These are phyloP conservation scores for Raffaelea ambrosiae DNA, from an alignment of 2,329 filamentous ascomycete species.

Conservation along the genomic window DNA sequence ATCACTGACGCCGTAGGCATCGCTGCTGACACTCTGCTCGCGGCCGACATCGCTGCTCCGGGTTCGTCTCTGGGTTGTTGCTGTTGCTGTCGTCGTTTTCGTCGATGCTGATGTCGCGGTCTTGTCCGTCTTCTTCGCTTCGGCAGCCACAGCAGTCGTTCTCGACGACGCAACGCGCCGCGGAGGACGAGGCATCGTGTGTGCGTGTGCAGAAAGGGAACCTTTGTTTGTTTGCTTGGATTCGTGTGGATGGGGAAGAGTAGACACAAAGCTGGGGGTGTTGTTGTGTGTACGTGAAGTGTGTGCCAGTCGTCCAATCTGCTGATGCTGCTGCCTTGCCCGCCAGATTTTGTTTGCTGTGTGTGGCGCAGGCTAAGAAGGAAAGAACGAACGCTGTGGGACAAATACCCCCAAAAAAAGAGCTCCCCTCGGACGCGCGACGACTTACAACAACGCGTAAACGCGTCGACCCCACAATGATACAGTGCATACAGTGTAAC, in stretches of 20 bases:
- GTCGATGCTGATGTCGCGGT: background rate
- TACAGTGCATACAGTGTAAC: no score
- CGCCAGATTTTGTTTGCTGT: background rate
- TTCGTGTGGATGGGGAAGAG: no score
- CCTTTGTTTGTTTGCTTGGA: background rate
- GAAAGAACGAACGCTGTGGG: constrained; percentile 1
- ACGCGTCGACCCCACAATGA: no score
- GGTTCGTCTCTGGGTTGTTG: constrained; percentile 12
- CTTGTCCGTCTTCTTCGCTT: no score
- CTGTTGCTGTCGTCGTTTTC: constrained; percentile 5
- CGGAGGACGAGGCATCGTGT: constrained; percentile 14
- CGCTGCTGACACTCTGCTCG: constrained; percentile 15
- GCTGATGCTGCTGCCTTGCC: background rate
- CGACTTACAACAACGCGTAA: background rate
- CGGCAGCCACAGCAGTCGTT: background rate
- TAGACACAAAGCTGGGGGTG: background rate
- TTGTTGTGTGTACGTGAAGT: no score
- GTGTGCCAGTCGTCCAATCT: constrained; percentile 6
- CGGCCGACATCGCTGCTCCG: constrained; percentile 6
- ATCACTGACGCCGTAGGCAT: constrained; percentile 26
- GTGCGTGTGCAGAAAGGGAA: background rate
- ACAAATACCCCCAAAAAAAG: background rate
- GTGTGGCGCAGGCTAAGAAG: no score
- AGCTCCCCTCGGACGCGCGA: background rate
- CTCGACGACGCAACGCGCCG: constrained; percentile 9